A percentile compares a stretch with the other conserved stretches of the same genome.
phyloP scores from a whole-genome alignment of 768 basidiomycete genomes.

The Asterophora lycoperdoides region DNA sequence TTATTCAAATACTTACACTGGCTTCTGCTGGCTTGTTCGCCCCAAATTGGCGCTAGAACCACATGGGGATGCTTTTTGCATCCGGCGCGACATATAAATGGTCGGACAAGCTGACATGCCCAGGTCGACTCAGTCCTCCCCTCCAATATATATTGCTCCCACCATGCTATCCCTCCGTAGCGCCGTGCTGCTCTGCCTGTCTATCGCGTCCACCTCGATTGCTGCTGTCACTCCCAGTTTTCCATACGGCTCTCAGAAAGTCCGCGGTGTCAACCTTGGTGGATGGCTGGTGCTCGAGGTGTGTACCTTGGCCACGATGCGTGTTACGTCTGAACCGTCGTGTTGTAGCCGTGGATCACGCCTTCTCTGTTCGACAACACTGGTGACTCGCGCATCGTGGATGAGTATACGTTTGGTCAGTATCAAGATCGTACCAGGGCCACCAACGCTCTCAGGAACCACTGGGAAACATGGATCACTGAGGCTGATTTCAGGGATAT shows the following conservation, averaged over 20 bases:
- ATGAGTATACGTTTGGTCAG: slow-evolving; percentile 77
- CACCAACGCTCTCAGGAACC: slow-evolving; percentile 46
- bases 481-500: slow-evolving; percentile 75
- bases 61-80: slow-evolving; percentile 17
- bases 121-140: slow-evolving; percentile 2
- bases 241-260: slow-evolving; percentile 67
- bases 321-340: background rate
- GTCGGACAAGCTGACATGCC: background rate
- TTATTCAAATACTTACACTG: background rate
- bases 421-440: slow-evolving; percentile 52
- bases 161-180: slow-evolving; percentile 13
- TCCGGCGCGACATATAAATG: slow-evolving; percentile 13
- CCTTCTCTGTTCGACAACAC: slow-evolving; percentile 73
- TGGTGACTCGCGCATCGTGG: slow-evolving; percentile 53
- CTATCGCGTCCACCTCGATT: slow-evolving; percentile 26
- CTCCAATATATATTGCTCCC: slow-evolving; percentile 6
- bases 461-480: slow-evolving; percentile 85
- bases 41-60: slow-evolving; percentile 18
- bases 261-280: slow-evolving; percentile 83
- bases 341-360: slow-evolving; percentile 67
- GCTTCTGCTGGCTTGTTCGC: slow-evolving; percentile 12
- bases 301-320: background rate
- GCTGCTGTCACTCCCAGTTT: slow-evolving; percentile 50
- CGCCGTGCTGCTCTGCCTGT: slow-evolving; percentile 23
- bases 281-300: slow-evolving; percentile 50